These are phyloP conservation scores for Fermentozyma sake DNA, from an alignment of 1,139 yeast genomes.

Conservation along the genomic window DNA sequence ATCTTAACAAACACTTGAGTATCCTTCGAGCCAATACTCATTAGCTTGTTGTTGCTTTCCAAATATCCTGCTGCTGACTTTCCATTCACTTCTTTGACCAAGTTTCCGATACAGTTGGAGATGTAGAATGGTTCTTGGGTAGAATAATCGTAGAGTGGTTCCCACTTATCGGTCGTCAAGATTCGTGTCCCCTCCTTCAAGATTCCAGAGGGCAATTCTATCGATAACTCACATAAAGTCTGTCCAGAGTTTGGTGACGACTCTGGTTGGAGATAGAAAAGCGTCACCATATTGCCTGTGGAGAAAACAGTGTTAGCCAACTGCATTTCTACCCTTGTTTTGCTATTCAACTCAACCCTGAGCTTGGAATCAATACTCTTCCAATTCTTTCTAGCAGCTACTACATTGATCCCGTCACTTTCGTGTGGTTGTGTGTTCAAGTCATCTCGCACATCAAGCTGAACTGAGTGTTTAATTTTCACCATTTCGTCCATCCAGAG, in stretches of 20 bases:
- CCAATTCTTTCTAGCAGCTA: conserved; percentile 38
- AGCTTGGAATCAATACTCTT: conserved; percentile 26
- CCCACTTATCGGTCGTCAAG: conserved; percentile 44
- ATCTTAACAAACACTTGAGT: conserved; percentile 45
- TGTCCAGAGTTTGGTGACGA: conserved; percentile 17
- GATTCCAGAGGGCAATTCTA: conserved; percentile 19
- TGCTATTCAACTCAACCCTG: conserved; percentile 14
- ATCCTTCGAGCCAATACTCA: conserved; percentile 42
- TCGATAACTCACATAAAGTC: conserved; percentile 22
- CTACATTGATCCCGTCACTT: conserved; percentile 33
- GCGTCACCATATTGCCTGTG: conserved; percentile 32
- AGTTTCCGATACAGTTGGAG: conserved; percentile 46
- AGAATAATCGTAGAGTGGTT: conserved; percentile 20
- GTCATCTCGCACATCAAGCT: conserved; percentile 23
- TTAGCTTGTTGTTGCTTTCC: conserved; percentile 37
- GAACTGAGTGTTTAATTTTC: conserved; percentile 16
- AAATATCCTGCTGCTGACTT: conserved; percentile 49
- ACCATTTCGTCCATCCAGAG: conserved; percentile 40
- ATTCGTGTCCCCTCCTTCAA: too few species aligned
- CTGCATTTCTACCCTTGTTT: conserved; percentile 17
- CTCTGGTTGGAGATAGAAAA: conserved; percentile 31
- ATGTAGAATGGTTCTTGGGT: conserved; percentile 22
- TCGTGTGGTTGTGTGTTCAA: conserved; percentile 17
- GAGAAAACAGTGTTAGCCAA: conserved; percentile 41
- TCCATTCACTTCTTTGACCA: conserved; percentile 45